Base-by-base conservation (phyloP, 2,329 filamentous ascomycete species). In the Microdochium bolleyi region DNA sequence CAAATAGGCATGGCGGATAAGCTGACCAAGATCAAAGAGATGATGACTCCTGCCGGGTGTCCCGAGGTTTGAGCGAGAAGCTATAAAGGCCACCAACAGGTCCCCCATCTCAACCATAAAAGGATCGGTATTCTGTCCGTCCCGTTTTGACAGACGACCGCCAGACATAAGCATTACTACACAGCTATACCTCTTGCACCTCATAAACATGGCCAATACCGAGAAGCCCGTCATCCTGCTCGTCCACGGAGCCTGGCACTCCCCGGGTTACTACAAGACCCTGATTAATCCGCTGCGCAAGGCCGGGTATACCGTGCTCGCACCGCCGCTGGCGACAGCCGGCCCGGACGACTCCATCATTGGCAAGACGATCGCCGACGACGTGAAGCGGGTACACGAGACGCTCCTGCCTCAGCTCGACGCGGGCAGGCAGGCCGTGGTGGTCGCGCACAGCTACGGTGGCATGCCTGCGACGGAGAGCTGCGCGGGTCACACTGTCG, bases 391-490 rank as follows among this genome's bases (percentile, higher is more conserved):
- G 13, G 44, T 60, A 34, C 54, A 61, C 44, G 57, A 56, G 32
- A 22, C 38, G 7, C 53, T 60, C n/a, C 46, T 53, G 16, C 60
- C 60, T 2, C 53, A 56, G 38, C 55, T 63, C n/a, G 56, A 56
- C n/a, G 52, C 56, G 32, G 61, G 60, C 7, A 51, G 54, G 24
- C 54, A 62, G 53, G 57, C 57, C 34, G 59, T 64, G 0, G 49
- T 63, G 7, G 52, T 64, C 10, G 58, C 59, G 14, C 62, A 64
- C 44, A 61, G 58, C 49, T 59, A 25, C 44, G 44, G 44, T 19
- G 64, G 21, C 67, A 61, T 69, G 5, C 61, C 64, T 0, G 62
- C 60, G 2, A 63, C 63, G 3, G 61, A 59, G 1, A 54, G 61
- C 1, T 58, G 53, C 1, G 60, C 65, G 14, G 63, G 63, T 3